These are phyloP conservation scores for Stemphylium beticola DNA, from an alignment of 2,329 filamentous ascomycete genomes.

Conservation along the genomic window DNA sequence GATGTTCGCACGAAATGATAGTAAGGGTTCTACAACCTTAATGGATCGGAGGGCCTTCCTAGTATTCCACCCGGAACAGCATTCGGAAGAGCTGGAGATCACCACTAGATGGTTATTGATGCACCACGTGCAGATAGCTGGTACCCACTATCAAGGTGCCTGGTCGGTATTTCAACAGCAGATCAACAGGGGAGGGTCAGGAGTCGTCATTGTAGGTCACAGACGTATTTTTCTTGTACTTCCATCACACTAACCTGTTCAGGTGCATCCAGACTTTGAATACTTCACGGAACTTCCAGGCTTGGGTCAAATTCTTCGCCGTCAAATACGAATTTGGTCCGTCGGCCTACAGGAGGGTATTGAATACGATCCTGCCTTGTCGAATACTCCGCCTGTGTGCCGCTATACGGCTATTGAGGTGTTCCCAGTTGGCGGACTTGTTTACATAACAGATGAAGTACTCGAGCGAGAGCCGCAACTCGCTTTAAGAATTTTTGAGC, in stretches of 20 bases:
- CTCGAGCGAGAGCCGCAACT: conserved; percentile 48
- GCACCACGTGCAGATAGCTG: conserved; percentile 38
- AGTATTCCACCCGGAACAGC: conserved; percentile 35
- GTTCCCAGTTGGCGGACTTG: conserved; percentile 49
- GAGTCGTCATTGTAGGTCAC: conserved; percentile 34
- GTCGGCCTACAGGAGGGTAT: conserved; percentile 36
- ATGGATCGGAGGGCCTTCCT: conserved; percentile 36
- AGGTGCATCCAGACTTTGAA: conserved; percentile 43
- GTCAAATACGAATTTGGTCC: conserved; percentile 41
- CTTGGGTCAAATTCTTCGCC: conserved; percentile 41
- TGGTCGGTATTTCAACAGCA: conserved; percentile 37
- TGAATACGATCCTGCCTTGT: conserved; percentile 22
- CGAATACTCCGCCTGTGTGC: conserved; percentile 16
- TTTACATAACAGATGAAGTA: conserved; percentile 54
- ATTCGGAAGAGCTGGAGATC: conserved; percentile 37
- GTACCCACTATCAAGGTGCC: conserved; percentile 28
- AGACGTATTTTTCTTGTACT: neutral
- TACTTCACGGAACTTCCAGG: conserved; percentile 38
- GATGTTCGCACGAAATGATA: conserved; percentile 30
- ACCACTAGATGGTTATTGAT: conserved; percentile 41
- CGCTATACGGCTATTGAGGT: conserved; percentile 38
- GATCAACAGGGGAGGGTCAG: conserved; percentile 25
- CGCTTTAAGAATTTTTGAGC: conserved; percentile 46
- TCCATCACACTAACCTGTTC: conserved; percentile 10
- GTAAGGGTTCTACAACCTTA: conserved; percentile 1